Evolutionary conservation across 331 rosid genomes (phyloP).

Genomic region (Acacia concinna): DNA sequence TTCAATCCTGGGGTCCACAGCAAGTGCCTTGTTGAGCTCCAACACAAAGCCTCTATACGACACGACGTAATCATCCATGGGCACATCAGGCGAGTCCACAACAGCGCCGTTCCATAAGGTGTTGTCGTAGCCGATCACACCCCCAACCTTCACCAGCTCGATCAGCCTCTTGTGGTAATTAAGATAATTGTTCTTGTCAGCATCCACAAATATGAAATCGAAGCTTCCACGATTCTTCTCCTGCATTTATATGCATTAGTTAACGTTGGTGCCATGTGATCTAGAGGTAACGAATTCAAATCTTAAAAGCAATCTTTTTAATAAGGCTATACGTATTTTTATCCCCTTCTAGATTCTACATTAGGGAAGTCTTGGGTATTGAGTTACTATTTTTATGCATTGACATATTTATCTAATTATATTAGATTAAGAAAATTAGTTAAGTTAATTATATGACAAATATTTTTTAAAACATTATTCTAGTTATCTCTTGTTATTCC

Average conservation of each 20-base stretch:
- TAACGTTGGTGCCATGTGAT: no score
- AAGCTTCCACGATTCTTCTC: slow-evolving; percentile 73
- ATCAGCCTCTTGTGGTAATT: slow-evolving; percentile 85
- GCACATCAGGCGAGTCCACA: slow-evolving; percentile 71
- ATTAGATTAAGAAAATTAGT: no score
- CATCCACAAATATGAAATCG: slow-evolving; percentile 90
- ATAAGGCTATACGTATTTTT: no score
- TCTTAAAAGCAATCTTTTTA: no score
- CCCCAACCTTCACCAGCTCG: slow-evolving; percentile 74
- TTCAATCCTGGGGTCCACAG: slow-evolving; percentile 86
- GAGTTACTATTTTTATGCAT: no score
- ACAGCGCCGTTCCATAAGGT: slow-evolving; percentile 89
- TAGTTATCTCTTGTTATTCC: no score
- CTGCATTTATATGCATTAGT: slow-evolving; percentile 44
- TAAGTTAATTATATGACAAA: no score
- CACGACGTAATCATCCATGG: slow-evolving; percentile 70
- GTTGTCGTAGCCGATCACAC: slow-evolving; percentile 92
- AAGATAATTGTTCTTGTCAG: slow-evolving; percentile 87
- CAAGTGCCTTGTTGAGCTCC: slow-evolving; percentile 84
- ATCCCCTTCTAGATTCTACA: no score
- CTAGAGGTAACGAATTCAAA: no score
- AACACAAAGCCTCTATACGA: slow-evolving; percentile 74
- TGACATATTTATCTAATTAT: no score
- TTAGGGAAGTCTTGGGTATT: no score
- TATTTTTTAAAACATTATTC: no score